phyloP scores from a whole-genome alignment of 495 filamentous ascomycete species.

The Podospora sp. region DNA sequence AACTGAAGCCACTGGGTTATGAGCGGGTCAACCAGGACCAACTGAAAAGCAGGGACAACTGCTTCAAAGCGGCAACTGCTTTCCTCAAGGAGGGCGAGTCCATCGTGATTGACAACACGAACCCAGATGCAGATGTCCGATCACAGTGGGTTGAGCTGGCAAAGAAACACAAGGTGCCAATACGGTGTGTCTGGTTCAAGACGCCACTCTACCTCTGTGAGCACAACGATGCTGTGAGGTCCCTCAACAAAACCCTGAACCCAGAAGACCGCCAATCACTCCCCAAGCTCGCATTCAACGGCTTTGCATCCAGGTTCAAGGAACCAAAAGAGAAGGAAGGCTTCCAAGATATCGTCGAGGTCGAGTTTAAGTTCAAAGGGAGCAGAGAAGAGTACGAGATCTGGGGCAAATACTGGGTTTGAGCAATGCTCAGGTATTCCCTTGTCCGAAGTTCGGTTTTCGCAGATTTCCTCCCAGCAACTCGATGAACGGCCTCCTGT shows the following conservation, averaged over 20 bases:
- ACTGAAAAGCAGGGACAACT: constrained; percentile 78
- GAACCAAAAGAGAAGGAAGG: constrained; percentile 76
- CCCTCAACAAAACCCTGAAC: constrained; percentile 71
- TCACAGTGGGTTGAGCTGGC: constrained; percentile 75
- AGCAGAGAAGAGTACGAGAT: constrained; percentile 59
- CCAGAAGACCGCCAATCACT: constrained; percentile 76
- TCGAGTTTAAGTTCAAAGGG: constrained; percentile 62
- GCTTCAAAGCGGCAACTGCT: constrained; percentile 73
- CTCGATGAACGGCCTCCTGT: too few relatives aligned
- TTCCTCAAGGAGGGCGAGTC: constrained; percentile 64
- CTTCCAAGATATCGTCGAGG: constrained; percentile 73
- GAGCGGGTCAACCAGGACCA: constrained; percentile 87
- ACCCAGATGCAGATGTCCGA: constrained; percentile 75
- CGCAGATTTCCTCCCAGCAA: too few relatives aligned
- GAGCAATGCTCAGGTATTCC: too few relatives aligned
- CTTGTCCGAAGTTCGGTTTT: too few relatives aligned
- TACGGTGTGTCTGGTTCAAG: constrained; percentile 86
- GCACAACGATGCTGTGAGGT: constrained; percentile 87
- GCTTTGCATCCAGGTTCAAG: constrained; percentile 69
- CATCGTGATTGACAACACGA: constrained; percentile 89
- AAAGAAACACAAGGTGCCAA: constrained; percentile 66
- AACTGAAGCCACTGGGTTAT: constrained; percentile 78
- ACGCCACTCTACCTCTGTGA: constrained; percentile 71
- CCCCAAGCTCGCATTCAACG: constrained; percentile 76
- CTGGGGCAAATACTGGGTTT: constrained; percentile 74